These are phyloP conservation scores for Mytilinidion resinicola DNA, from an alignment of 495 filamentous ascomycete species.

Conservation along the genomic window DNA sequence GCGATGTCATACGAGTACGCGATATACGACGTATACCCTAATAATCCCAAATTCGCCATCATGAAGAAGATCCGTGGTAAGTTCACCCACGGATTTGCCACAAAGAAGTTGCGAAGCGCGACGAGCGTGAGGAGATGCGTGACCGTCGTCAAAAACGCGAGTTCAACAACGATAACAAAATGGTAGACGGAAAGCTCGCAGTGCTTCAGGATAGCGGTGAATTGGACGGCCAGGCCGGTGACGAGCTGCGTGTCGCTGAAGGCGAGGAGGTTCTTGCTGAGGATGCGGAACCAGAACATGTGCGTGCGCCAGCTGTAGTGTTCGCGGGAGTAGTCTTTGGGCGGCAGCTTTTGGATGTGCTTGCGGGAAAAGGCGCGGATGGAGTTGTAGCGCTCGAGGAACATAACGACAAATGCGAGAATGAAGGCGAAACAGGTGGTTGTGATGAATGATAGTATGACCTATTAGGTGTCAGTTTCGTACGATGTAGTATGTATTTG, in stretches of 20 bases:
- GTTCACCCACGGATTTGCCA: constrained; percentile 20
- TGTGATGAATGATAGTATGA: constrained; percentile 22
- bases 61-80: constrained; percentile 22
- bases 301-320: constrained; percentile 19
- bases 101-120: constrained; percentile 20
- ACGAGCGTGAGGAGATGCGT: constrained; percentile 22
- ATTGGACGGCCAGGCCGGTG: constrained; percentile 23
- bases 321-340: not conserved
- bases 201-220: constrained; percentile 23
- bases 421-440: constrained; percentile 25
- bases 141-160: constrained; percentile 23
- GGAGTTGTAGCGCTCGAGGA: constrained; percentile 14
- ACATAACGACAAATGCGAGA: constrained; percentile 18
- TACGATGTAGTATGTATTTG: not conserved
- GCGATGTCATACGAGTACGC: constrained; percentile 22
- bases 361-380: constrained; percentile 5
- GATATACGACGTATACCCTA: constrained; percentile 24
- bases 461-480: constrained; percentile 4
- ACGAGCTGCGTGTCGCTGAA: constrained; percentile 26
- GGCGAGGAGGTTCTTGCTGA: constrained; percentile 25
- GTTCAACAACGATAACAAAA: constrained; percentile 22
- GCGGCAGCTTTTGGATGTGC: constrained; percentile 1
- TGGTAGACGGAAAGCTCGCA: constrained; percentile 25
- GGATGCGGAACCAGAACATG: constrained; percentile 18
- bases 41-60: constrained; percentile 16